These are phyloP conservation scores for Phaeolepiota aurea DNA, from an alignment of 768 basidiomycete species.

Conservation along the genomic window DNA sequence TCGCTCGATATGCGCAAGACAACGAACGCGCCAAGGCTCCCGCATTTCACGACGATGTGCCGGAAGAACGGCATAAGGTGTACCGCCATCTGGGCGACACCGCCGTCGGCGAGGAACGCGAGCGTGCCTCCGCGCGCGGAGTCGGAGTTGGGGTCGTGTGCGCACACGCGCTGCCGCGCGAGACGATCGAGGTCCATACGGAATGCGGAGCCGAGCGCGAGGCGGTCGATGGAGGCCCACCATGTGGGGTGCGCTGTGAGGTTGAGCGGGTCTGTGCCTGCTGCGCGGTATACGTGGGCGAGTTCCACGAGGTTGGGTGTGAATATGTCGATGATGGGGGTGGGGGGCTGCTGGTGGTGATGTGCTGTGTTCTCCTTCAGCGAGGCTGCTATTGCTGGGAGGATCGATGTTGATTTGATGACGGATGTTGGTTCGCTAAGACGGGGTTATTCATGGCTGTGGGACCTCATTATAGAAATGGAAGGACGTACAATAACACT, in stretches of 20 bases:
- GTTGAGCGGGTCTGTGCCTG: constrained; percentile 32
- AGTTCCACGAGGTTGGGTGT: constrained; percentile 88
- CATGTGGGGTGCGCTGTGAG: constrained; percentile 47
- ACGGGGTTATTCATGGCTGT: neutral
- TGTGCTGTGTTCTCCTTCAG: constrained; percentile 12
- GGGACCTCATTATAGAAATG: too few species aligned
- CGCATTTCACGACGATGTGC: constrained; percentile 81
- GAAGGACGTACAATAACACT: constrained; percentile 68
- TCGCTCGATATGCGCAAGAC: constrained; percentile 45
- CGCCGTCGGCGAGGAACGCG: constrained; percentile 57
- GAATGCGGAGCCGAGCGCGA: constrained; percentile 62
- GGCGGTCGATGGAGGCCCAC: constrained; percentile 59
- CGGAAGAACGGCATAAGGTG: constrained; percentile 80
- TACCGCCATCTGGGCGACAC: constrained; percentile 74
- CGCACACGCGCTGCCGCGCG: constrained; percentile 32
- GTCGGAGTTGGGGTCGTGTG: constrained; percentile 25
- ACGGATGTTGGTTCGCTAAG: constrained; percentile 89
- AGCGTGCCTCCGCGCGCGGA: constrained; percentile 36
- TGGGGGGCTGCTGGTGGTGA: neutral
- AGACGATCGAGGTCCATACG: constrained; percentile 59
- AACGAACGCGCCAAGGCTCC: constrained; percentile 56
- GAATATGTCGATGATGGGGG: constrained; percentile 46
- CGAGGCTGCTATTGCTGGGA: constrained; percentile 48
- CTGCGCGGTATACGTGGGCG: constrained; percentile 42
- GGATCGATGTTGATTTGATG: constrained; percentile 64